A percentile compares a stretch with the other conserved stretches of the same genome.
phyloP scores from a whole-genome alignment of 2,329 filamentous ascomycete species.

The Penicillium sp. region DNA sequence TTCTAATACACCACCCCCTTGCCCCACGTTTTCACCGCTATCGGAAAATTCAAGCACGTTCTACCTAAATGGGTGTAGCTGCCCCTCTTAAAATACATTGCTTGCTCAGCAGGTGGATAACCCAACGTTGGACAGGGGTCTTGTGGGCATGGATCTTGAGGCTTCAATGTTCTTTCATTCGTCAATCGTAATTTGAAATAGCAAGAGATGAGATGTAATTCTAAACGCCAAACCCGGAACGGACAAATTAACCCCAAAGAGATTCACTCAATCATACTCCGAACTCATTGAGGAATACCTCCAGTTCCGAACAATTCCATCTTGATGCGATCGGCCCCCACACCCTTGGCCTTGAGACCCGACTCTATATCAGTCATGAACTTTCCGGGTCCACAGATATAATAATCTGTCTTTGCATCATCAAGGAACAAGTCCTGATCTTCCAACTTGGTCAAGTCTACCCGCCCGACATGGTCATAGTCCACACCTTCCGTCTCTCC shows the following conservation, averaged over 20 bases:
- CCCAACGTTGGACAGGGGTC: neutral
- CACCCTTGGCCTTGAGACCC: conserved; percentile 56
- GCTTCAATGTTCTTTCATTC: neutral
- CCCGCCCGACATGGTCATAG: conserved; percentile 59
- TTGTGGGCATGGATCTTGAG: too few relatives aligned
- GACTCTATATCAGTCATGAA: conserved; percentile 67
- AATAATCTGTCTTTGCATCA: conserved; percentile 62
- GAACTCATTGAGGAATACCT: conserved; percentile 27
- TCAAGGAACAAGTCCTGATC: conserved; percentile 57
- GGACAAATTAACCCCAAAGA: neutral
- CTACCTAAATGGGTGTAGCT: neutral
- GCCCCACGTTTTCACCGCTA: neutral
- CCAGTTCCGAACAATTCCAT: conserved; percentile 69
- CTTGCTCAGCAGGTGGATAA: neutral
- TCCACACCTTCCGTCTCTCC: conserved; percentile 54
- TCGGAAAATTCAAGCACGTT: neutral
- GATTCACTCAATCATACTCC: neutral
- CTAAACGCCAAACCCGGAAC: neutral
- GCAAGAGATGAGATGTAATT: conserved; percentile 6
- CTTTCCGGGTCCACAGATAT: conserved; percentile 65
- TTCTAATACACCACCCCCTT: neutral
- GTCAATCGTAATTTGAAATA: conserved; percentile 1
- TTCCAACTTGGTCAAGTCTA: conserved; percentile 60
- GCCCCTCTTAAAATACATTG: neutral
- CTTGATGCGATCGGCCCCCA: conserved; percentile 59